Evolutionary conservation across 78 protist genomes (phyloP), one percentile per base, ranked within the genome.

Genomic region (Speleostelium caveatum): DNA sequence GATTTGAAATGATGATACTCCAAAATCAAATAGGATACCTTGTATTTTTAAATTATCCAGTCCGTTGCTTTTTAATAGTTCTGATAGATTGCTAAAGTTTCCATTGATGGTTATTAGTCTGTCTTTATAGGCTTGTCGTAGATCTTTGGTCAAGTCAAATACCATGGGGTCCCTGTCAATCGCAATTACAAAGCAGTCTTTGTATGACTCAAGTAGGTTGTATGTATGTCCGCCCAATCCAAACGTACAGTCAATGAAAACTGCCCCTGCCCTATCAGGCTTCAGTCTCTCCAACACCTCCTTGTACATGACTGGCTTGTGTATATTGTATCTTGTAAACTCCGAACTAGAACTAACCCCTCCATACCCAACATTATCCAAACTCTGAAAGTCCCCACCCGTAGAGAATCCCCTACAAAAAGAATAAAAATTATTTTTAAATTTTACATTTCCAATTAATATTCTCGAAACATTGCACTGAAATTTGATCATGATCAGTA

Each of bases 201-300:
- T 68, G 24, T 55, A 55, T 5, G 35, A 10, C 7, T 83, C 90
- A 3, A 83, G 28, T 6, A 83, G 67, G 21, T 56, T 45, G 24
- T 58, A 55, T 26, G 74, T 58, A 41, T 83, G 90, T 3, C 90
- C 90, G 59, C 90, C 90, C 56, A 83, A 24, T 10, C 90, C 90
- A 83, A 83, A 83, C 16, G 90, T 83, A 0, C 58, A 41, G 32
- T 83, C 90, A 7, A 83, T 69, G 30, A 63, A 69, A 22, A 73
- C 33, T 21, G 49, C 14, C 5, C 75, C 75, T 6, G 67, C 53
- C 55, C 51, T 68, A 14, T 45, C n/a, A 30, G 65, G 53, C 21
- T 68, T 17, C 1, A 83, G 42, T 45, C 67, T 69, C 17, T 58
- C 61, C 1, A 83, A 38, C 10, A 83, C 90, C 53, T 83, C 73